Conservation (phyloP, 306 rosid genomes). For the Quercus alba region DNA sequence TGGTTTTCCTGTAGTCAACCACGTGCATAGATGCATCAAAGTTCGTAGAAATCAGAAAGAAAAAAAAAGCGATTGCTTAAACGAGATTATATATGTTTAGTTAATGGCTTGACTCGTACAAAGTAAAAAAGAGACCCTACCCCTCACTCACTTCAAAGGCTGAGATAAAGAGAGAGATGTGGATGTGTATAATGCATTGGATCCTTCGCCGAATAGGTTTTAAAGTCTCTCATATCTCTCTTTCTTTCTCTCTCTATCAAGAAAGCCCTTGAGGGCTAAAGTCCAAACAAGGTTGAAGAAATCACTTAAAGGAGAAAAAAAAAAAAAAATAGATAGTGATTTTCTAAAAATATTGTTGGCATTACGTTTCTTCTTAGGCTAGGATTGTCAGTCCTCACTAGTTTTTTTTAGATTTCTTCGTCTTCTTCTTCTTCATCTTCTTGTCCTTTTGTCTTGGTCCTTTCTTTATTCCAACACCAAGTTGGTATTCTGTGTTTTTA, state of each 20-base stretch:
- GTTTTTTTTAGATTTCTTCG: neutral
- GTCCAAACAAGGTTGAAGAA: constrained; percentile 34
- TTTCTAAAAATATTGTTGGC: neutral
- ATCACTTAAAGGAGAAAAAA: neutral
- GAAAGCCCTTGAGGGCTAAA: constrained; percentile 32
- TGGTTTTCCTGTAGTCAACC: constrained; percentile 31
- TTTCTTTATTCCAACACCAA: neutral
- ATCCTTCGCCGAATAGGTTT: constrained; percentile 69
- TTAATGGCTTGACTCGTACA: constrained; percentile 27
- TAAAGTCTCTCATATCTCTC: neutral
- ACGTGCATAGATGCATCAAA: constrained; percentile 51
- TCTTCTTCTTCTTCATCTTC: neutral
- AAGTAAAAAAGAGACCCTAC: neutral
- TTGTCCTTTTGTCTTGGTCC: neutral
- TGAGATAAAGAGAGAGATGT: constrained; percentile 9
- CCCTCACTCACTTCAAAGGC: neutral
- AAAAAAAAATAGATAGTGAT: neutral
- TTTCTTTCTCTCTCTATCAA: constrained; percentile 14
- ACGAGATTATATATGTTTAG: constrained; percentile 16
- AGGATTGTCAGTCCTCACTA: neutral
- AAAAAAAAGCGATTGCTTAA: constrained; percentile 16
- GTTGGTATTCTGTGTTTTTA: too few relatives aligned
- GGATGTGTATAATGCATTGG: constrained; percentile 46
- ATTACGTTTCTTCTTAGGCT: neutral
- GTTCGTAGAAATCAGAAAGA: constrained; percentile 22